Base-by-base conservation (phyloP, 495 filamentous ascomycete genomes). In the Penicillium longicatenatum region DNA sequence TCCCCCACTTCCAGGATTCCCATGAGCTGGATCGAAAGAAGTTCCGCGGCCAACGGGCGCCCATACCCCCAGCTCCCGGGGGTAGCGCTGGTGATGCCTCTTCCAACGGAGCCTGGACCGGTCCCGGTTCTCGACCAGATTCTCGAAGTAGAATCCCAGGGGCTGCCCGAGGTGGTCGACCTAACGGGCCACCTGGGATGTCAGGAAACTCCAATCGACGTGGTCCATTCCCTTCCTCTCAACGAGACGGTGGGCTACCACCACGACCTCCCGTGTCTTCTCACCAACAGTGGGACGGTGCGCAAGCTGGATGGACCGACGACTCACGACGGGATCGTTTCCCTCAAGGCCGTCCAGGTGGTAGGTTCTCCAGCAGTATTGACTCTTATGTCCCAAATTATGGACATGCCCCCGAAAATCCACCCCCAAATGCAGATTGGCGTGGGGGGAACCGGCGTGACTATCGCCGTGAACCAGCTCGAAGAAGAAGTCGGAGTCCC, bases 21-120 rank as follows among this genome's bases (percentile, higher is more conserved):
- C 94, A 99, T 74, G 94, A 99, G 72, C 78, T 98, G 20, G 94
- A 99, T 65, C 86, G 94, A 33, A 84, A 92, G 55, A 93, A 91
- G 69, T 90, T 92, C 65, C 88, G 93, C 58, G 85, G 88, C 58
- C 84, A 93, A 59, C 88, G 88, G 65, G 86, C 85, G 12, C 85
- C 84, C 16, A 79, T 91, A 46, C 93, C 94, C 22, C 94, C 94
- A 17, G 93, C 92, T 19, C 95, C 94, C 12, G 90, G 92, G 60
- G 92, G 91, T 20, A 91, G 89, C 14, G 91, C 89, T 11, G 90
- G 95, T 19, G 93, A 94, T 16, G 85, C 86, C 61, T 87, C 88
- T 17, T 82, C 84, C 30, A 84, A 85, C 62, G 82, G 84, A 50
- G 86, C 86, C 43, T 86, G 79, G 78, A 49, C 68, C 24, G 72